Evolutionary conservation across 2,329 filamentous ascomycete species (phyloP), one percentile per base, ranked within the genome.

Genomic region (Anthostomella pinea): DNA sequence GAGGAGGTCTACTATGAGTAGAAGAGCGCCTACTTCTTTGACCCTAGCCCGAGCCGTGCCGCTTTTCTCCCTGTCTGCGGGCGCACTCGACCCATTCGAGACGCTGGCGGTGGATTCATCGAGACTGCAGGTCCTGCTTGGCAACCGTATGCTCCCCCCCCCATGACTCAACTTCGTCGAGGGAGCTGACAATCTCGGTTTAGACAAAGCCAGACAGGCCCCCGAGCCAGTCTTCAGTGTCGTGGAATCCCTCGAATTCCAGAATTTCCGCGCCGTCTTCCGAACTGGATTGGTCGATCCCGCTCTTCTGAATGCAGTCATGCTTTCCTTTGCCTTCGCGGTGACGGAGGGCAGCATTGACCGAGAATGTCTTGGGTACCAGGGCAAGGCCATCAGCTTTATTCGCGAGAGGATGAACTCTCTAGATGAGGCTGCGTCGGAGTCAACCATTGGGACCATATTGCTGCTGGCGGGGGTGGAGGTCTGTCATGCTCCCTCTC

Each of bases 401-500:
- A 57, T 70, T 33, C 57, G 65, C 3, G 20, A 54, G 19, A 62
- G 49, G n/a, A 61, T 69, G 48, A 45, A 35, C 16, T 58, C 39
- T 8, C 38, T 38, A 0, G 45, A 54, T 4, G 40, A 38, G 4
- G 56, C 58, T 21, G 45, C 54, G 9, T 59, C 63, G 0, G 60
- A 60, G 33, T 53, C 65, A 3, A 68, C 65, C 0, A 42, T 70
- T 2, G 67, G 63, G 0, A 58, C 67, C 0, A 70, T 70, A 41
- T 13, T 70, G 5, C 50, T 70, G 0, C 49, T 70, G 0, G 65
- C 65, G 8, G 65, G 66, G 1, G 47, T 68, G 1, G 67, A 69
- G 56, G 67, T 68, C 2, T 35, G 63, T 23, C 39, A 5, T 11
- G 23, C 24, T 32, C 11, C 11, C 20, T 20, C 13, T 9, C 17